These are phyloP conservation scores for Quercus tomentella DNA, from an alignment of 331 rosid genomes.

Conservation along the genomic window DNA sequence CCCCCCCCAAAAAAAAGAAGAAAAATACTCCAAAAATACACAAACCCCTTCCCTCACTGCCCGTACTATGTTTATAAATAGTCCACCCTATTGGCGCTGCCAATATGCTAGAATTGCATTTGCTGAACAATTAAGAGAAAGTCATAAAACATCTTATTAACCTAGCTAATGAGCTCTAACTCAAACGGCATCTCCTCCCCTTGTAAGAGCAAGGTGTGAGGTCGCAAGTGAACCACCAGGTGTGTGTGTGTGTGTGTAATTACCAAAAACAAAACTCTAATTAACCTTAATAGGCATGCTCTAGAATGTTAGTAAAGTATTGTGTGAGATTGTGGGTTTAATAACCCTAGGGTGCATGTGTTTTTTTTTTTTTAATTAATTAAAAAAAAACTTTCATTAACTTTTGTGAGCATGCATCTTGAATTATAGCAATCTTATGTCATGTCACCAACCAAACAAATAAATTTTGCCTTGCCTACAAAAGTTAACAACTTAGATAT, in stretches of 20 bases:
- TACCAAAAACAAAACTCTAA: too few relatives aligned
- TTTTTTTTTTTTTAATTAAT: too few relatives aligned
- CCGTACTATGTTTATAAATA: neutral
- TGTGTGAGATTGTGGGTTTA: too few relatives aligned
- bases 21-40: neutral
- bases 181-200: too few relatives aligned
- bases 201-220: too few relatives aligned
- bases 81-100: neutral
- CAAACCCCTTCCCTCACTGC: neutral
- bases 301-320: too few relatives aligned
- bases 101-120: neutral
- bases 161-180: neutral
- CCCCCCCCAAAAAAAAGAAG: neutral
- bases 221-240: too few relatives aligned
- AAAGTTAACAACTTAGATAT: neutral
- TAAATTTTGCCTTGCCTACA: neutral
- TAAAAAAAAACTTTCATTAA: too few relatives aligned
- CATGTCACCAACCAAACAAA: neutral
- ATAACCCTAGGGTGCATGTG: too few relatives aligned
- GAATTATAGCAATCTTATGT: neutral
- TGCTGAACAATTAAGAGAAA: neutral
- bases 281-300: too few relatives aligned
- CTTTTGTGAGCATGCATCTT: constrained; percentile 3
- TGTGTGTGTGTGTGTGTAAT: too few relatives aligned
- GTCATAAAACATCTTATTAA: neutral